Evolutionary conservation across 768 basidiomycete species (phyloP), one percentile per base, ranked within the genome.

Genomic region (Phallus indusiatus): DNA sequence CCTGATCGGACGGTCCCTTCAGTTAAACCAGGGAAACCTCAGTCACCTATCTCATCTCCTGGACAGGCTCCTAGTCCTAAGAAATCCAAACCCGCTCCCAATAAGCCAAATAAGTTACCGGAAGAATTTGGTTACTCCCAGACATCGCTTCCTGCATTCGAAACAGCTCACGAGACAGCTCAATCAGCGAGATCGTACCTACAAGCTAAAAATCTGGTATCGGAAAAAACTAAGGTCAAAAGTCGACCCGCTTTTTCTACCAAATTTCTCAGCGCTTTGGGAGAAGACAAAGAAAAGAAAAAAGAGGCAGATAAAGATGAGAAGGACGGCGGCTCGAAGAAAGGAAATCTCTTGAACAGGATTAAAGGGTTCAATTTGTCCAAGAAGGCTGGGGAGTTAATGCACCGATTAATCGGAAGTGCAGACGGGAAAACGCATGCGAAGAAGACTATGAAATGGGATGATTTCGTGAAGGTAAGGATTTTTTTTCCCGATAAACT

Each of bases 171-270:
- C 35, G 77, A 78, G 78, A 54, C 76, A 42, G 85, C 85, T 0
- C 85, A 86, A 68, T 90, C 89, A 18, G 80, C 80, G 21, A 85
- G 76, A 62, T 81, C 85, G 12, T 91, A 90, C 69, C 65, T 89
- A 21, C 78, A 84, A 64, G 68, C 73, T 16, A 75, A 78, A 62
- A 74, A 81, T 28, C 62, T 80, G 12, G 71, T 60, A 28, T 61
- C 74, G 47, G 62, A 72, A 12, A 88, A 88, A 67, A 71, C 73
- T 63, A 90, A 92, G 70, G 69, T 84, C 47, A 91, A 92, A 70
- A 81, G 85, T 24, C 78, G 90, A 16, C 77, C 81, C 1, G 81
- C 83, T 53, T 78, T 80, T 65, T 74, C 78, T 3, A 78, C 78
- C 11, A 69, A 81, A 46, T 81, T 81, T 50, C 75, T 86, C 36